Conservation (phyloP, 2,329 filamentous ascomycete species). For the Sporothrix pallida region DNA sequence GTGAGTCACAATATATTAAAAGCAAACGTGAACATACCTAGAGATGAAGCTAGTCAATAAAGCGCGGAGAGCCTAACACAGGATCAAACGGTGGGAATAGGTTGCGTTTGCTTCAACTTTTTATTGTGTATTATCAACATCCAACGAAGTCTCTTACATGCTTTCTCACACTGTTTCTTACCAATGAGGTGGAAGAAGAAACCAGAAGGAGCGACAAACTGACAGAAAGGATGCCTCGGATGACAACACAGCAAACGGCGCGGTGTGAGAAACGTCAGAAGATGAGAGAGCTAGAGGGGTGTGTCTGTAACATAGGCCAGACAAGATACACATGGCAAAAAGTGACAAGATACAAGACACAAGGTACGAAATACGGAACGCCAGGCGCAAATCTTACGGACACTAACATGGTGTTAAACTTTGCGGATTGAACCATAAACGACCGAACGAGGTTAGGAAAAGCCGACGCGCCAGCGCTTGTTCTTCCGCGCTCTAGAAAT, state of each 20-base stretch:
- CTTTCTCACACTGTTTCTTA: background rate
- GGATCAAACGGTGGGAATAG: background rate
- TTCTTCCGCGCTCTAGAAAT: background rate
- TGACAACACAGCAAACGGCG: background rate
- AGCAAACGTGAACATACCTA: background rate
- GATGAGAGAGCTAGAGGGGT: background rate
- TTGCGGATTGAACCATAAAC: too few relatives aligned
- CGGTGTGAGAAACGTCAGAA: background rate
- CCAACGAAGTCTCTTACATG: background rate
- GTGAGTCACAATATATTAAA: constrained; percentile 13
- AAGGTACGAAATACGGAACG: background rate
- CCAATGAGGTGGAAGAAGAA: background rate
- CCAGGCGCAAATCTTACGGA: too few relatives aligned
- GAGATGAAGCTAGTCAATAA: background rate
- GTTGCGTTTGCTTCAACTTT: background rate
- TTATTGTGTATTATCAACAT: background rate
- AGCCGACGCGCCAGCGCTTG: background rate
- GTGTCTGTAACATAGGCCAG: background rate
- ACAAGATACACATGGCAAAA: background rate
- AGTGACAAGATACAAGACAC: background rate
- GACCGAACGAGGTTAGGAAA: background rate
- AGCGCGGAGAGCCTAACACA: background rate
- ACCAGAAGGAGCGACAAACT: background rate
- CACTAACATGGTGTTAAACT: too few relatives aligned
- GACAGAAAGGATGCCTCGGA: background rate